phyloP scores from a whole-genome alignment of 768 basidiomycete genomes.

The Grammothele lineata region DNA sequence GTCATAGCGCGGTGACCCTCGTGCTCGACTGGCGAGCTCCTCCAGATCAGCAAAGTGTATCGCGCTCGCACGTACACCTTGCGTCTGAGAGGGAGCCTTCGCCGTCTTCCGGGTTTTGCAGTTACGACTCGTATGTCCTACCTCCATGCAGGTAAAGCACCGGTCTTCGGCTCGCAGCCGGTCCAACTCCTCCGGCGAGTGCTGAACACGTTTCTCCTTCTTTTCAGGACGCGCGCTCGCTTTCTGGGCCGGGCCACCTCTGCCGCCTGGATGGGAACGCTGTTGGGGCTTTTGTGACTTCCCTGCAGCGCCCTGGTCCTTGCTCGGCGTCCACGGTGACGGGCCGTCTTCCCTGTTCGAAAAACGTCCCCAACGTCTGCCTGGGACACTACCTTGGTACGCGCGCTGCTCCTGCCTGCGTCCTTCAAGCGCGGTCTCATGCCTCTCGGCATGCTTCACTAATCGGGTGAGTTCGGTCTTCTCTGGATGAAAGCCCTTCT shows the following conservation, averaged over 20 bases:
- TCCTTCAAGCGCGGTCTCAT: background rate
- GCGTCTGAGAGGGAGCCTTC: background rate
- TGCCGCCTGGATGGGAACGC: too few species aligned
- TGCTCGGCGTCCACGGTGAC: too few species aligned
- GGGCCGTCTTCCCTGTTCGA: too few species aligned
- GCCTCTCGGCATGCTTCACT: background rate
- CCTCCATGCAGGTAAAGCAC: conserved; percentile 13
- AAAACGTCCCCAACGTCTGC: background rate
- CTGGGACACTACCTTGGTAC: background rate
- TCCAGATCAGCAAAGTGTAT: conserved; percentile 3
- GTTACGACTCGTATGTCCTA: conserved; percentile 7
- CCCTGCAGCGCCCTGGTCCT: too few species aligned
- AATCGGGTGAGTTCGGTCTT: background rate
- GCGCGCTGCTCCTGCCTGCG: background rate
- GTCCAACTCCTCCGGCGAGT: background rate
- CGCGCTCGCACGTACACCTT: background rate
- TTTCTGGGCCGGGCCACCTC: background rate
- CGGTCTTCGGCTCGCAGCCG: conserved; percentile 4
- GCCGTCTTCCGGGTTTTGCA: conserved; percentile 6
- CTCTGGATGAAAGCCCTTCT: conserved; percentile 13
- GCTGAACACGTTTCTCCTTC: background rate
- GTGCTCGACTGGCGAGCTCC: background rate
- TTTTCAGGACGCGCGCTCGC: background rate
- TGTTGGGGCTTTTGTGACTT: too few species aligned
- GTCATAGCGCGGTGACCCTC: background rate